Evolutionary conservation across 2,329 filamentous ascomycete genomes (phyloP).

Genomic region (Talaromyces sp.): DNA sequence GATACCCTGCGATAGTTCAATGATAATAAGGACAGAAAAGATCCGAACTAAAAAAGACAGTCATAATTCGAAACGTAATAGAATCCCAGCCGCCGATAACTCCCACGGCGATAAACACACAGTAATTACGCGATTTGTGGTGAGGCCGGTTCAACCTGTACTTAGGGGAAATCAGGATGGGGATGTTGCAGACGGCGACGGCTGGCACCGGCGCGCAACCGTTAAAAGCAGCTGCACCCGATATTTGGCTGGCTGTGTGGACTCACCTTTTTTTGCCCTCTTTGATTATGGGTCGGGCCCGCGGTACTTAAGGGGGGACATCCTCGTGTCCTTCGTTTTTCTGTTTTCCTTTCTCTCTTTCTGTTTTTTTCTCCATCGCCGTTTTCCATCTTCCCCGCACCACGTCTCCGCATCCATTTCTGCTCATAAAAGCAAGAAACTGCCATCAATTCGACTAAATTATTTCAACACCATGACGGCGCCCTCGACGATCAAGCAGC

Average conservation of each 20-base stretch:
- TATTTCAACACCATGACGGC: constrained; percentile 43
- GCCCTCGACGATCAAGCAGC: constrained; percentile 57
- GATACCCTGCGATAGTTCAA: neutral
- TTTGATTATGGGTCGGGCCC: neutral
- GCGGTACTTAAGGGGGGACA: neutral
- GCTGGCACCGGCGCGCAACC: constrained; percentile 26
- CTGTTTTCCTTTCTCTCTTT: neutral
- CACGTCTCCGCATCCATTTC: neutral
- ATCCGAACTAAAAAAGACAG: neutral
- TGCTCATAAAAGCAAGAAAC: neutral
- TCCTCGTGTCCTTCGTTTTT: neutral
- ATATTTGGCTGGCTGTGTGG: constrained; percentile 11
- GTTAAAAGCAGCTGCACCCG: constrained; percentile 47
- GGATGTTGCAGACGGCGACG: constrained; percentile 4
- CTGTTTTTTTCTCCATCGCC: neutral
- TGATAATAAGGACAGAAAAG: neutral
- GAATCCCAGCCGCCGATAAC: neutral
- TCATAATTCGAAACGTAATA: neutral
- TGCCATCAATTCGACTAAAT: neutral
- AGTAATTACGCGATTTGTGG: constrained; percentile 8
- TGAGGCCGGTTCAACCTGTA: constrained; percentile 36
- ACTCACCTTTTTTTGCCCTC: neutral
- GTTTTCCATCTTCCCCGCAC: neutral
- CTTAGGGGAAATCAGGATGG: constrained; percentile 40
- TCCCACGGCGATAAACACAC: neutral